Conservation (phyloP, 371 early-diverging fungal species). For the Apophysomyces sp. region DNA sequence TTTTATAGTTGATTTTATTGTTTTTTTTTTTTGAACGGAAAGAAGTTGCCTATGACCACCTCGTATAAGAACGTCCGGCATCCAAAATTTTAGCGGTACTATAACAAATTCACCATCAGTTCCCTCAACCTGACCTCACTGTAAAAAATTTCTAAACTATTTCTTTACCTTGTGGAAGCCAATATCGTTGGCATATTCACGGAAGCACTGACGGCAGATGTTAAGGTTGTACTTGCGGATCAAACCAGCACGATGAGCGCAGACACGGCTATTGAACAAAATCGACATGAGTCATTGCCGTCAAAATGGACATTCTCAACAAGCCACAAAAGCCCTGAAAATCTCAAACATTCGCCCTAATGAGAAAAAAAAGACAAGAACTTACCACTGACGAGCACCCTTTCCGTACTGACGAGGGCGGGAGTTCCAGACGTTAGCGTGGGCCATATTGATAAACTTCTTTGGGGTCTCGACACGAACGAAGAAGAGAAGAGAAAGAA, state of each 20-base stretch:
- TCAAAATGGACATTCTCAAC: not conserved
- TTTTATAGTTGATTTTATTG: not conserved
- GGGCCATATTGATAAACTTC: constrained; percentile 78
- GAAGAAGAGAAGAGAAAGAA: constrained; percentile 17
- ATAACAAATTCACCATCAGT: not conserved
- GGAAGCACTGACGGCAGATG: constrained; percentile 99
- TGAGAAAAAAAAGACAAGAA: constrained; percentile 1
- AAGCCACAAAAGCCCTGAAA: too few species aligned
- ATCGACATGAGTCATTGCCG: not conserved
- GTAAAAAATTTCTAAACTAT: too few species aligned
- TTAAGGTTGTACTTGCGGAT: constrained; percentile 99
- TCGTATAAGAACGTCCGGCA: not conserved
- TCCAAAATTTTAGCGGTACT: constrained; percentile 22
- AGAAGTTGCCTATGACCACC: constrained; percentile 5
- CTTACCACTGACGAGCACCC: constrained; percentile 97
- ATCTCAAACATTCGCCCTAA: too few species aligned
- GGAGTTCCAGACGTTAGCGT: constrained; percentile 95
- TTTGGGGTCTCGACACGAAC: constrained; percentile 17
- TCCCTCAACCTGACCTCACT: not conserved
- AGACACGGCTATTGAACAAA: constrained; percentile 80
- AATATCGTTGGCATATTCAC: constrained; percentile 98
- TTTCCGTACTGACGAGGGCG: constrained; percentile 97
- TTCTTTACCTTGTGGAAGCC: constrained; percentile 96
- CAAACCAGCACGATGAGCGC: constrained; percentile 98
- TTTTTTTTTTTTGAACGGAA: not conserved